Conservation (phyloP, 2,329 filamentous ascomycete species). For the Cladosporium phlei region DNA sequence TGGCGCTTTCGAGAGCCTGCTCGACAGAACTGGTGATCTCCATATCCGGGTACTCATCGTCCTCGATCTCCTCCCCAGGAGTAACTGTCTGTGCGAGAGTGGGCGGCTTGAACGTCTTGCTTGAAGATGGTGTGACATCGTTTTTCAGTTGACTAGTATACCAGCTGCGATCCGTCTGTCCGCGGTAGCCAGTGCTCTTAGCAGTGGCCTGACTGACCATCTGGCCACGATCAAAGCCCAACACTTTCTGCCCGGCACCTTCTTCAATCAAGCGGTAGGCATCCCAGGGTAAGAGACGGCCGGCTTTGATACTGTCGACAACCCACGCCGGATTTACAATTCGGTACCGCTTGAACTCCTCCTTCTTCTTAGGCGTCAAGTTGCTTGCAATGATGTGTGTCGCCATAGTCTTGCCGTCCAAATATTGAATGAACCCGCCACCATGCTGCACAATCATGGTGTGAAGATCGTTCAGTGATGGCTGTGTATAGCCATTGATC, state of each 20-base stretch:
- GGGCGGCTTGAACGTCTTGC: conserved; percentile 16
- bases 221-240: conserved; percentile 59
- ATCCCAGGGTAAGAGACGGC: conserved; percentile 78
- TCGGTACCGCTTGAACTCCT: conserved; percentile 81
- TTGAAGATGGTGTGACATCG: neutral
- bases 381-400: conserved; percentile 93
- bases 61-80: conserved; percentile 27
- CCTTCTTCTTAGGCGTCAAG: conserved; percentile 84
- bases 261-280: conserved; percentile 81
- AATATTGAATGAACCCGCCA: conserved; percentile 90
- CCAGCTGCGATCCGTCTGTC: conserved; percentile 78
- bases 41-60: conserved; percentile 30
- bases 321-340: conserved; percentile 96
- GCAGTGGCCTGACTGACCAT: conserved; percentile 63
- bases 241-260: conserved; percentile 72
- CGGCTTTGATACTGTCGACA: conserved; percentile 78
- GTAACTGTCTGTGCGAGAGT: conserved; percentile 27
- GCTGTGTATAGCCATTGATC: conserved; percentile 94
- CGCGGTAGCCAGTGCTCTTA: conserved; percentile 63
- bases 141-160: conserved; percentile 65
- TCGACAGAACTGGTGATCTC: conserved; percentile 34
- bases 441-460: conserved; percentile 84
- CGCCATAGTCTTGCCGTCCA: conserved; percentile 89
- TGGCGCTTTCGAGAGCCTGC: conserved; percentile 21
- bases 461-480: conserved; percentile 83